Evolutionary conservation across 352 stramenopile genomes (phyloP).

Genomic region (Phytophthora pseudosyringae): DNA sequence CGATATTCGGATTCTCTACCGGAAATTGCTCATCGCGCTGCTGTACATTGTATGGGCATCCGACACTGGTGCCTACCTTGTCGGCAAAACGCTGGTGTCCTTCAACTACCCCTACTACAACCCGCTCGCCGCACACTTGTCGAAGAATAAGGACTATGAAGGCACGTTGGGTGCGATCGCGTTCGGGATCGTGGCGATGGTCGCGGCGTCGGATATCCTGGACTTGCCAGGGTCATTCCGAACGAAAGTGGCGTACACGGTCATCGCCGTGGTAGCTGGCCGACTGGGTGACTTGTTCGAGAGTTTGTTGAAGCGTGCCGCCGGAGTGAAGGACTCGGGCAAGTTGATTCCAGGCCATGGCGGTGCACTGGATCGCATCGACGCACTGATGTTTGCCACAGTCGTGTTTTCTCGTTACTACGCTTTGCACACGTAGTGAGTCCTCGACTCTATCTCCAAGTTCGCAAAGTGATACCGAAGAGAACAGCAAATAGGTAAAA

Average conservation of each 20-base stretch:
- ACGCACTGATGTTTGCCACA: slow-evolving; percentile 93
- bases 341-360: slow-evolving; percentile 95
- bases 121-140: slow-evolving; percentile 87
- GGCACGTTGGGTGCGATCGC: slow-evolving; percentile 87
- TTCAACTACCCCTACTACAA: slow-evolving; percentile 86
- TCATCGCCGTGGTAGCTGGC: slow-evolving; percentile 91
- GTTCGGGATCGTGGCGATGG: slow-evolving; percentile 84
- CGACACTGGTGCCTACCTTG: slow-evolving; percentile 94
- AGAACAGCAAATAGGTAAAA: too few species aligned
- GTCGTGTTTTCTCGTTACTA: slow-evolving; percentile 65
- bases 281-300: slow-evolving; percentile 95
- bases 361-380: slow-evolving; percentile 94
- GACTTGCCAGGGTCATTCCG: slow-evolving; percentile 71
- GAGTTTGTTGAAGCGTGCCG: slow-evolving; percentile 94
- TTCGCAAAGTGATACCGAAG: too few species aligned
- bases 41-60: slow-evolving; percentile 74
- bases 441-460: too few species aligned
- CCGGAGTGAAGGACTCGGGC: slow-evolving; percentile 94
- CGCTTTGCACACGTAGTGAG: slow-evolving; percentile 22
- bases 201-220: slow-evolving; percentile 67
- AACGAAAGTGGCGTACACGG: slow-evolving; percentile 77
- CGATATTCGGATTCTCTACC: slow-evolving; percentile 51
- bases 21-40: slow-evolving; percentile 65
- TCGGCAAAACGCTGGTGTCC: slow-evolving; percentile 85
- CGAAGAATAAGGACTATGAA: slow-evolving; percentile 96